Base-by-base conservation (phyloP, 257 asterid species). In the Misopates orontium region DNA sequence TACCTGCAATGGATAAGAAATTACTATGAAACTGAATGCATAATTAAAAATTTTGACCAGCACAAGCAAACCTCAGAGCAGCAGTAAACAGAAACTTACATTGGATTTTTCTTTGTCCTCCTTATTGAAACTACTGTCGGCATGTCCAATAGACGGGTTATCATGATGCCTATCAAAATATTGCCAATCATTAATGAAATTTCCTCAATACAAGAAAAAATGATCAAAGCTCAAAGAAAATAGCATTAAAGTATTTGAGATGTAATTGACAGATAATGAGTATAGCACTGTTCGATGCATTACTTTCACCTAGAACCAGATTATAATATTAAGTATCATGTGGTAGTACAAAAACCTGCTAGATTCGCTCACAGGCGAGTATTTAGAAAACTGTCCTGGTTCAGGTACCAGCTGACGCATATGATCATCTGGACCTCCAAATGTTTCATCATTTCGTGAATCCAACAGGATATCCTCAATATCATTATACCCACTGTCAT, bases 401-500 rank as follows among this genome's bases (percentile, higher is more conserved):
- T 59, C 64, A 59, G 49, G 45, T 60, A 80, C 49, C 52, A 73
- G 70, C 69, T 63, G 83, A 52, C 52, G 71, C n/a, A n/a, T n/a
- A 64, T 81, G 56, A 75, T 41, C 64, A 71, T 71, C 56, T 60
- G 51, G 67, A 73, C 60, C 62, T 51, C 78, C 83, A 68, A 80
- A 78, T 71, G 86, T 83, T 80, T 80, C 83, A 68, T 70, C 72
- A 64, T 83, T 83, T 62, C 17, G 56, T 13, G 78, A 48, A 74
- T 83, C 81, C 80, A 78, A 66, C 72, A 80, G 64, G 68, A 74
- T 67, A 63, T 80, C 83, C 73, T 78, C 89, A 39, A 60, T 69
- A 19, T 82, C 83, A 40, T 77, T 80, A 62, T 62, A 73, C 13
- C 84, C 84, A 67, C 83, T 73, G 66, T 80, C 89, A 60, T 83